These are phyloP conservation scores for Plasmodium fragile DNA, from an alignment of 169 alveolate genomes.

Conservation along the genomic window DNA sequence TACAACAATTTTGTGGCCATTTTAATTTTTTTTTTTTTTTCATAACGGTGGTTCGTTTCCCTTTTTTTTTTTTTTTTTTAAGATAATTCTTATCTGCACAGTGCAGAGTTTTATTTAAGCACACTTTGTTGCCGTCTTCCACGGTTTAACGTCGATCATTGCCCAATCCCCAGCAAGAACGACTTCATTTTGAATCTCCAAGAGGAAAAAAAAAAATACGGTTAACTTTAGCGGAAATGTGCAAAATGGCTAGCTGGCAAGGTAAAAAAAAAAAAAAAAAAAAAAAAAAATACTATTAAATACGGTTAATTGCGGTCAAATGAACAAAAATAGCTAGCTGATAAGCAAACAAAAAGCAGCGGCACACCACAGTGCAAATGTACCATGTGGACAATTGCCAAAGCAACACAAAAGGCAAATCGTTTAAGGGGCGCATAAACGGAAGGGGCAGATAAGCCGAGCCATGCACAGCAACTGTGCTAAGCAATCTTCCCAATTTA, in stretches of 20 bases:
- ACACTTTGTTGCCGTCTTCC: not conserved
- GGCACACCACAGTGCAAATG: not conserved
- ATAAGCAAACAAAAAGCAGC: not conserved
- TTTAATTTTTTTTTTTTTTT: conserved; percentile 1
- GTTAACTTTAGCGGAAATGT: not conserved
- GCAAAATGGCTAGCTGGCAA: not conserved
- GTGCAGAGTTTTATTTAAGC: not conserved
- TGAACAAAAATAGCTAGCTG: not conserved
- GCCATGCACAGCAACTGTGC: not conserved
- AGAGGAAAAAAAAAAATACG: not conserved
- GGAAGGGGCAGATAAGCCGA: not conserved
- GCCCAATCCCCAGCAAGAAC: not conserved
- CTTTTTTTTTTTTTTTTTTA: conserved; percentile 24
- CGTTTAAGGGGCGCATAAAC: not conserved
- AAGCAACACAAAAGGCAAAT: not conserved
- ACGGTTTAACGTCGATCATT: not conserved
- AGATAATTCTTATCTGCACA: conserved; percentile 1
- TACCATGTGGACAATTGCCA: not conserved
- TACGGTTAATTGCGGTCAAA: not conserved
- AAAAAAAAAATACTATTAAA: not conserved
- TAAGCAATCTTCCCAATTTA: not conserved
- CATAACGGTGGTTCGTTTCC: not conserved
- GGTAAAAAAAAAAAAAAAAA: not conserved
- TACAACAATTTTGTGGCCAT: not conserved
- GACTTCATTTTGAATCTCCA: not conserved